Evolutionary conservation across 1,284 basidiomycete species (phyloP), one percentile per base, ranked within the genome.

Genomic region (Porogramme epimiltina): DNA sequence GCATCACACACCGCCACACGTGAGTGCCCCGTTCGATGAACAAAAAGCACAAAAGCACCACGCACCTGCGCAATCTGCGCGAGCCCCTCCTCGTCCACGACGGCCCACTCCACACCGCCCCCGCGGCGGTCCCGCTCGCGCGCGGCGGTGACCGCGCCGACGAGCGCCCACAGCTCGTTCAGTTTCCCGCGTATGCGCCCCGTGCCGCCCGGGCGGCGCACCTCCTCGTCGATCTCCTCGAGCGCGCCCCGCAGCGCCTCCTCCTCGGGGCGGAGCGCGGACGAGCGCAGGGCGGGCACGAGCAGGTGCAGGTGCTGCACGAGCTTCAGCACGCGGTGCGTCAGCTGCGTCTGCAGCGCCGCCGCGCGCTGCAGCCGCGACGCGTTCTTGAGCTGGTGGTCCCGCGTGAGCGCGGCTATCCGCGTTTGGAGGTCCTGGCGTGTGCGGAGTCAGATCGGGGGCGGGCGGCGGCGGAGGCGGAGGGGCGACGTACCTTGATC

Each of bases 131-230:
- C 81, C 49, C 78, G 69, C 60, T 88, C 84, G 56, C 76, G 68
- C 47, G 79, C 76, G 1, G 87, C 87, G 54, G 80, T 79, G 16
- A 93, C 76, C 48, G 90, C 87, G n/a, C 91, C 91, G 11, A 94
- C 78, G 36, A 89, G 72, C 13, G 90, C 92, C 92, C 93, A 94
- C 23, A 95, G 74, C 68, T 94, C 93, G 59, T 88, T 89, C 60
- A 92, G 65, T 64, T 87, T 88, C 38, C 82, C 85, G 45, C 85
- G 84, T 66, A 93, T 75, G 65, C 87, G 71, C 45, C 89, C 81
- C 69, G 71, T 81, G 54, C 73, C 77, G 43, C 80, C 77, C 8
- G 75, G 75, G 16, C 77, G 67, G 54, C 82, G 80, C 51, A 93
- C 68, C 64, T 90, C 88, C 57, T 85, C 85, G 66, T 90, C 87